These are phyloP conservation scores for Extremus antarcticus DNA, from an alignment of 495 filamentous ascomycete species.

Conservation along the genomic window DNA sequence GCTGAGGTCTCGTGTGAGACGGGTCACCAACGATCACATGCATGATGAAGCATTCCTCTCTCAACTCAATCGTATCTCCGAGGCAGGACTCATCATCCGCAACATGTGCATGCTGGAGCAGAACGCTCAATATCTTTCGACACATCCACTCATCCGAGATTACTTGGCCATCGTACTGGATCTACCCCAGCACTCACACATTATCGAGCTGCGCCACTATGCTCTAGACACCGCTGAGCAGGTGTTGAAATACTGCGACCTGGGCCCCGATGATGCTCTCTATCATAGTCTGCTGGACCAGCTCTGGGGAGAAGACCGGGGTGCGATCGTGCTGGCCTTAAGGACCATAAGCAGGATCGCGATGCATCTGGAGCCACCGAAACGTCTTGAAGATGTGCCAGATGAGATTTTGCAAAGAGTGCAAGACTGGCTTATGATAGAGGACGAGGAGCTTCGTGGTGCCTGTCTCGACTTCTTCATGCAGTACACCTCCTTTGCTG, in stretches of 20 bases:
- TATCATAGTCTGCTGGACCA: conserved; percentile 65
- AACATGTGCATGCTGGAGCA: conserved; percentile 89
- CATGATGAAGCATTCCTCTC: conserved; percentile 57
- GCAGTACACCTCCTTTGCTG: conserved; percentile 74
- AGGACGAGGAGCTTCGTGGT: conserved; percentile 81
- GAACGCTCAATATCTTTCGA: conserved; percentile 73
- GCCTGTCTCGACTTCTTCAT: conserved; percentile 91
- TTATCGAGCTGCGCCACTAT: conserved; percentile 82
- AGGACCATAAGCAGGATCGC: conserved; percentile 80
- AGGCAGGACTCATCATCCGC: conserved; percentile 76
- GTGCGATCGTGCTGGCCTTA: conserved; percentile 72
- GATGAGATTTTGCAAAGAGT: conserved; percentile 53
- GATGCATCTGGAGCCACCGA: conserved; percentile 67
- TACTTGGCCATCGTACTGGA: conserved; percentile 71
- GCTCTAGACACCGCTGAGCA: conserved; percentile 89
- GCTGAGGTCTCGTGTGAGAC: conserved; percentile 41
- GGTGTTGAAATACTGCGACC: conserved; percentile 64
- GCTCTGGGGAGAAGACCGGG: conserved; percentile 65
- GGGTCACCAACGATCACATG: conserved; percentile 54
- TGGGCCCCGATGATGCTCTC: conserved; percentile 61
- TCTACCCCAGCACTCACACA: conserved; percentile 59
- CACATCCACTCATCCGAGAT: conserved; percentile 60
- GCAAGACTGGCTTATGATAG: conserved; percentile 69
- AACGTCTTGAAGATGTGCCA: conserved; percentile 64
- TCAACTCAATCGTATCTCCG: conserved; percentile 63